A percentile compares a stretch with the other conserved stretches of the same genome.
Evolutionary conservation across 2,329 filamentous ascomycete genomes (phyloP).

Genomic region (Trichoderma simmonsii): DNA sequence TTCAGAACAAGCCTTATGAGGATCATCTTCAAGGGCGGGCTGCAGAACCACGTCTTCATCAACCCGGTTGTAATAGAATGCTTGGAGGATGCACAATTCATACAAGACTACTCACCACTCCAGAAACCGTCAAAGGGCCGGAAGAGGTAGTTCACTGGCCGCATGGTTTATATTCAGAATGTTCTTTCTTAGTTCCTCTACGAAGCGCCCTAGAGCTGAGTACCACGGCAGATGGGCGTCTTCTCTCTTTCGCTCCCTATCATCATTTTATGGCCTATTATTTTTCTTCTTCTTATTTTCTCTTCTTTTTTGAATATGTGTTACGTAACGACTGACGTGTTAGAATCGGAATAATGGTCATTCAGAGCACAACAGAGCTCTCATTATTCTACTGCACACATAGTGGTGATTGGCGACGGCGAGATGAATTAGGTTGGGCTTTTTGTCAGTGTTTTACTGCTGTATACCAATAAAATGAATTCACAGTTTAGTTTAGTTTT

Average conservation of each 20-base stretch:
- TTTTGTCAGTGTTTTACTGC: not conserved
- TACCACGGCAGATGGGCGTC: not conserved
- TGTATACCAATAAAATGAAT: not conserved
- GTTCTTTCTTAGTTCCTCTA: not conserved
- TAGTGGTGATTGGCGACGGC: not conserved
- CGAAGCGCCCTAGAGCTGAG: not conserved
- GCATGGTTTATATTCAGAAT: not conserved
- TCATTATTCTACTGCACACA: not conserved
- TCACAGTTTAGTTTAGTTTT: not conserved
- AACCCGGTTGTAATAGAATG: conserved; percentile 40
- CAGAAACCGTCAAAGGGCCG: conserved; percentile 22
- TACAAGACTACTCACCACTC: conserved; percentile 22
- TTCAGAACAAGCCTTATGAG: conserved; percentile 48
- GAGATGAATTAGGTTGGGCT: not conserved
- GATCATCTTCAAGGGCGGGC: conserved; percentile 45
- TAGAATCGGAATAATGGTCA: not conserved
- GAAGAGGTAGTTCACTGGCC: conserved; percentile 10
- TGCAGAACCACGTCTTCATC: conserved; percentile 37
- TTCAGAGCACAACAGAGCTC: not conserved
- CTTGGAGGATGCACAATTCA: conserved; percentile 37
- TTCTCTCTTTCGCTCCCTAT: not conserved
- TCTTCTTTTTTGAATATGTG: not conserved
- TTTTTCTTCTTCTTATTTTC: not conserved
- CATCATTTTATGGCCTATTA: not conserved
- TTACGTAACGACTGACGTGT: not conserved